Conservation (phyloP, 805 yeast species). For the Clavispora phyllophila region DNA sequence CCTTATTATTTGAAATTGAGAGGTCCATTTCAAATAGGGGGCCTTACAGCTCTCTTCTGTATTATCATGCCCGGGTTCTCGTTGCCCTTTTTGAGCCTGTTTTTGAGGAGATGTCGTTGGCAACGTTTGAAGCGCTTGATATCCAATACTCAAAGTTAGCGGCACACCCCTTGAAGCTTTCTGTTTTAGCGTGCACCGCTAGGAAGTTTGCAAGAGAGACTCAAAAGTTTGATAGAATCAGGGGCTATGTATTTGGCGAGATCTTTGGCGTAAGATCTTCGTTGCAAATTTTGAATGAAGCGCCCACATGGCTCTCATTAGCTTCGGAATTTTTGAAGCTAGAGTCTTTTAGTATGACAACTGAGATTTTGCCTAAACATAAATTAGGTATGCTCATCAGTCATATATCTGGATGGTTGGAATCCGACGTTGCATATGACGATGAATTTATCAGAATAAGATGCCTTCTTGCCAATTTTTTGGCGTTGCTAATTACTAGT, state of each 20-base stretch:
- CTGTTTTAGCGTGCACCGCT: slow-evolving; percentile 28
- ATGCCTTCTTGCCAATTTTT: slow-evolving; percentile 45
- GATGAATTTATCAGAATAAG: slow-evolving; percentile 47
- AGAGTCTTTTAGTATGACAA: slow-evolving; percentile 9
- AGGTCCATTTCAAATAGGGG: slow-evolving; percentile 9
- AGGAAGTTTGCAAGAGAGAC: slow-evolving; percentile 31
- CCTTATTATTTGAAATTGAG: neutral
- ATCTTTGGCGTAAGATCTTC: slow-evolving; percentile 48
- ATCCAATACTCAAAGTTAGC: slow-evolving; percentile 27
- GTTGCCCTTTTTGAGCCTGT: slow-evolving; percentile 23
- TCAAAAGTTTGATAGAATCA: slow-evolving; percentile 42
- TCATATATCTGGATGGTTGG: slow-evolving; percentile 53
- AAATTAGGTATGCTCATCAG: slow-evolving; percentile 59
- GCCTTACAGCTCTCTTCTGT: slow-evolving; percentile 8
- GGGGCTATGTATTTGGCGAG: slow-evolving; percentile 63
- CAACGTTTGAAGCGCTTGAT: slow-evolving; percentile 24
- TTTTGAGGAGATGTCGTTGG: slow-evolving; percentile 20
- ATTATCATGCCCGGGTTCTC: slow-evolving; percentile 19
- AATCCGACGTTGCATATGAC: slow-evolving; percentile 58
- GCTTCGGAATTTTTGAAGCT: slow-evolving; percentile 38
- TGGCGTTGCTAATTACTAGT: slow-evolving; percentile 19
- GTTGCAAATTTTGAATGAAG: slow-evolving; percentile 36
- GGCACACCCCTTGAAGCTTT: slow-evolving; percentile 27
- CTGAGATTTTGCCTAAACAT: slow-evolving; percentile 53
- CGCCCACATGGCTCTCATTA: slow-evolving; percentile 44